Evolutionary conservation across 139 green algal species (phyloP).

Genomic region (Volvox africanus): DNA sequence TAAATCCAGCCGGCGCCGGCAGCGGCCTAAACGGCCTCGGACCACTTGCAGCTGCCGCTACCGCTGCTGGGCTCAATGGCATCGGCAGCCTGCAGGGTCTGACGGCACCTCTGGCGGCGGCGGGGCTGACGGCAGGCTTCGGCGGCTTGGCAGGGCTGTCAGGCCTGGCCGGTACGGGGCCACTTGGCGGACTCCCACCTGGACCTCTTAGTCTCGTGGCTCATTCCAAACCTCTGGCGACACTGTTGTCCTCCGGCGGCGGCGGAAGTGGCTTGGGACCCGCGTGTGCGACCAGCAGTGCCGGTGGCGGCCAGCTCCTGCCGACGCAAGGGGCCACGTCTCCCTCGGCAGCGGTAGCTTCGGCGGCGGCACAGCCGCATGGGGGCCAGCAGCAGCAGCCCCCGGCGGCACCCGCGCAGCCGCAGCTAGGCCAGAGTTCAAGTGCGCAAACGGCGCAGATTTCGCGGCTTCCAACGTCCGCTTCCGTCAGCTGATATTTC

Average conservation of each 20-base stretch:
- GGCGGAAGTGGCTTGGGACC: too few relatives aligned
- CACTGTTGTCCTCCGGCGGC: neutral
- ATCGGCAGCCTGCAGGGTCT: constrained; percentile 1
- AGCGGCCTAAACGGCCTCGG: constrained; percentile 8
- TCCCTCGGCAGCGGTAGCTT: neutral
- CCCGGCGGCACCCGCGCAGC: neutral
- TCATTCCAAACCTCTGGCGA: neutral
- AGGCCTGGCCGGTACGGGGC: neutral
- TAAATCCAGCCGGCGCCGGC: neutral
- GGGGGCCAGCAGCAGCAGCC: neutral
- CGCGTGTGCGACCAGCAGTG: too few relatives aligned
- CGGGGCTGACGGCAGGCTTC: neutral
- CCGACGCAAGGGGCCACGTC: neutral
- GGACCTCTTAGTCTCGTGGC: neutral
- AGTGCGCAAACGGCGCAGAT: neutral
- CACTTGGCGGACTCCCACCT: neutral
- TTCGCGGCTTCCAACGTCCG: neutral
- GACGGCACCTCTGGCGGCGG: too few relatives aligned
- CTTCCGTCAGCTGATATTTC: neutral
- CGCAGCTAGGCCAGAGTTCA: too few relatives aligned
- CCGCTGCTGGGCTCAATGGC: neutral
- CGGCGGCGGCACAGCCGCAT: neutral
- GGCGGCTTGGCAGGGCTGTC: neutral
- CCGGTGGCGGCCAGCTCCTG: neutral
- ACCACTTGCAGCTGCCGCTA: constrained; percentile 14